These are phyloP conservation scores for Cephaloascus albidus DNA, from an alignment of 805 yeast genomes.

Conservation along the genomic window DNA sequence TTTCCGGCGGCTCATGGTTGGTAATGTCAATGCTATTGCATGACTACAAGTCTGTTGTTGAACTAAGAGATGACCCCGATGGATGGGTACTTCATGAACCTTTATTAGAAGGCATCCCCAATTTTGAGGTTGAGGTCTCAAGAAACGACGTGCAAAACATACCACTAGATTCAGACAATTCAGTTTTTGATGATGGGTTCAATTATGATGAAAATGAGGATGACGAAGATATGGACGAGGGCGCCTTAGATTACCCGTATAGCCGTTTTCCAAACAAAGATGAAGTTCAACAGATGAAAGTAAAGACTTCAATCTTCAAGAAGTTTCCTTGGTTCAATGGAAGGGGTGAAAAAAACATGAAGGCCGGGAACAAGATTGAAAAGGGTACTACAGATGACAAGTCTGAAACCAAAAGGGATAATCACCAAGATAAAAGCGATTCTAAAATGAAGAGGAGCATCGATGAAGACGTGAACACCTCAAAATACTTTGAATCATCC, in stretches of 20 bases:
- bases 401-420: neutral
- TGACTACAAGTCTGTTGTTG: constrained; percentile 22
- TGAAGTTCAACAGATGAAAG: neutral
- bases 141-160: constrained; percentile 2
- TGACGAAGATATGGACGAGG: neutral
- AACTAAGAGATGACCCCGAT: constrained; percentile 11
- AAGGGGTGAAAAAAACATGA: neutral
- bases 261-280: neutral
- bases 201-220: neutral
- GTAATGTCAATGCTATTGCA: constrained; percentile 37
- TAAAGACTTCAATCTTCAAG: neutral
- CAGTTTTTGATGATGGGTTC: no score
- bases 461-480: no score
- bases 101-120: constrained; percentile 49
- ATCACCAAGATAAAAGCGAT: neutral
- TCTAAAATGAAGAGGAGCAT: no score
- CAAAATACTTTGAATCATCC: no score
- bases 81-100: constrained; percentile 37
- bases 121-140: constrained; percentile 27
- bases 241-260: neutral
- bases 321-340: neutral
- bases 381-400: neutral
- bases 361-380: neutral
- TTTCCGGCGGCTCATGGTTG: constrained; percentile 71
- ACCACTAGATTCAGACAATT: no score